Evolutionary conservation across 768 basidiomycete species (phyloP).

Genomic region (Phylloporus rhodoxanthus): DNA sequence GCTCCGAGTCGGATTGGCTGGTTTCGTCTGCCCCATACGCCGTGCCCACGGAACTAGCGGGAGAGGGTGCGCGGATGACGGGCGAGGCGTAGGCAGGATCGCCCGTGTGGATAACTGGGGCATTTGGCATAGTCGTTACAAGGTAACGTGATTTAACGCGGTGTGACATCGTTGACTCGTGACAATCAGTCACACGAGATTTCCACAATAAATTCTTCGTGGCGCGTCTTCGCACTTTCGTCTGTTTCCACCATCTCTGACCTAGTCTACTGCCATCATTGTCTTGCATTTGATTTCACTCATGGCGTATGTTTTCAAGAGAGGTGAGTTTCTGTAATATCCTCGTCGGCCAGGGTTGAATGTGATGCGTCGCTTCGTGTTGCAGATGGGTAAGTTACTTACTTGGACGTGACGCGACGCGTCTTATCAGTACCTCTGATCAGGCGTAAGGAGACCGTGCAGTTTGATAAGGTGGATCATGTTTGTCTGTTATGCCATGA

Average conservation of each 20-base stretch:
- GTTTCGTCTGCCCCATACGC: slow-evolving; percentile 45
- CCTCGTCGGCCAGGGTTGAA: slow-evolving; percentile 2
- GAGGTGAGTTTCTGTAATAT: slow-evolving; percentile 37
- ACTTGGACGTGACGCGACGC: slow-evolving; percentile 18
- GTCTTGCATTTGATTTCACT: slow-evolving; percentile 6
- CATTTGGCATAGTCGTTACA: slow-evolving; percentile 20
- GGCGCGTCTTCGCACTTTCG: slow-evolving; percentile 24
- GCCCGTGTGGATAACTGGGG: slow-evolving; percentile 28
- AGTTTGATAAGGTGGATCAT: slow-evolving; percentile 79
- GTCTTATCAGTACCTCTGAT: slow-evolving; percentile 12
- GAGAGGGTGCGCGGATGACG: slow-evolving; percentile 42
- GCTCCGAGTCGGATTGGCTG: slow-evolving; percentile 34
- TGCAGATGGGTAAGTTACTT: slow-evolving; percentile 42
- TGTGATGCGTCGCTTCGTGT: slow-evolving; percentile 5
- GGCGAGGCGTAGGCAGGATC: slow-evolving; percentile 41
- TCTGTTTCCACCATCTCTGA: slow-evolving; percentile 22
- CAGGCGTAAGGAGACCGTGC: slow-evolving; percentile 85
- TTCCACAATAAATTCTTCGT: slow-evolving; percentile 26
- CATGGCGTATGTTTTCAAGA: slow-evolving; percentile 53
- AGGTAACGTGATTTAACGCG: slow-evolving; percentile 19
- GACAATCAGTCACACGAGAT: slow-evolving; percentile 25
- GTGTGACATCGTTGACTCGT: slow-evolving; percentile 31
- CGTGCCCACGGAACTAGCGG: slow-evolving; percentile 43
- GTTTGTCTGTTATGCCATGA: slow-evolving; percentile 6
- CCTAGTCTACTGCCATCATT: slow-evolving; percentile 1